Evolutionary conservation across 139 green algal genomes (phyloP), one percentile per base, ranked within the genome.

Genomic region (Tetradesmus lagerheimii): DNA sequence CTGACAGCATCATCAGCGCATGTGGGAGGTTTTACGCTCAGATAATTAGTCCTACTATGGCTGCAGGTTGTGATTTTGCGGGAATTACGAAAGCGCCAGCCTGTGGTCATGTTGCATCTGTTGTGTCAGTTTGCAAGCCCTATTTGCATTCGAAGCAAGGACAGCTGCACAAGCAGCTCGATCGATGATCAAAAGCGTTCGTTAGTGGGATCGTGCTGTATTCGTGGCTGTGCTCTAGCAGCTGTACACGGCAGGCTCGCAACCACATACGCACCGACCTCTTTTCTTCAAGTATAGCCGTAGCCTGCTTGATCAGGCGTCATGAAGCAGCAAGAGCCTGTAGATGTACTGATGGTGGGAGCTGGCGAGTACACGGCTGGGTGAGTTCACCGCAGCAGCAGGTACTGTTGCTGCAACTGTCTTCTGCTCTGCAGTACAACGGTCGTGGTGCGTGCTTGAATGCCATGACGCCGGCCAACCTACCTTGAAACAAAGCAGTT

Each of bases 321-420:
- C 12, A 89, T 83, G 71, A 71, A 64, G n/a, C 38, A 82, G 12
- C 45, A 71, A 9, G 14, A 80, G 41, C 85, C 90, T 4, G 34
- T 93, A 0, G 87, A 90, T 29, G 91, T 94, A 20, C 53, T 91
- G 64, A 94, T 94, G 83, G 57, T 94, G 35, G 91, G 91, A 25
- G 92, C 92, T 2, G 93, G 93, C 3, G 93, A 95, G 89, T 95
- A 95, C 88, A 95, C 92, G 1, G 91, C 91, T 12, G 93, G 93
- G 88, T 93, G 29, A 66, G 89, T 20, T 23, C 4, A 23, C 57
- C 25, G 23, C 23, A 71, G 23, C 34, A 25, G 23, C 57, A 71
- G 20, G 31, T 71, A 18, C 57, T 71, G 57, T 71, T 71, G 57
- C 57, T 31, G 20, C 57, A 71, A 71, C 57, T n/a, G 25, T 8